Conservation (phyloP, 257 asterid species). For the Paraleonurus japonicus region DNA sequence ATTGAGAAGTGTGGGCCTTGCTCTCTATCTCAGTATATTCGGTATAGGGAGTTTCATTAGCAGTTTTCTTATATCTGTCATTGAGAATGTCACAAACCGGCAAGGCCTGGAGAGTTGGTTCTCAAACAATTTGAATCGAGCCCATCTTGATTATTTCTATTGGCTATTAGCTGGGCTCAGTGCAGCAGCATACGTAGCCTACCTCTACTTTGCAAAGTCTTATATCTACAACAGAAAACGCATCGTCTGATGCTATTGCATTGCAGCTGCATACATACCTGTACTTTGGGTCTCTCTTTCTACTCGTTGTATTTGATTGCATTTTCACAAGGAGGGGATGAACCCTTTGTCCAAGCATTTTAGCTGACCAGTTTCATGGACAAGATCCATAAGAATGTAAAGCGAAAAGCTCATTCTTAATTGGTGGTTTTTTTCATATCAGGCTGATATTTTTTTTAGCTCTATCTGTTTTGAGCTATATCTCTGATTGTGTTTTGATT, state of each 20-base stretch:
- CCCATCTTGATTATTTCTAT: conserved; percentile 68
- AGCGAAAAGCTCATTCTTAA: conserved; percentile 73
- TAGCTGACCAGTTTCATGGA: conserved; percentile 73
- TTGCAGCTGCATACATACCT: too few relatives aligned
- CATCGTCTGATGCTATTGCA: background rate
- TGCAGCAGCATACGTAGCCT: conserved; percentile 31
- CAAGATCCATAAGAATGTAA: conserved; percentile 49
- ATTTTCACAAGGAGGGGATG: conserved; percentile 72
- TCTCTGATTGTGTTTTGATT: conserved; percentile 48
- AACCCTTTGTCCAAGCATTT: conserved; percentile 71
- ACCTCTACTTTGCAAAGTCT: conserved; percentile 37
- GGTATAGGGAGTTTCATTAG: conserved; percentile 63
- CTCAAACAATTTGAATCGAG: conserved; percentile 56
- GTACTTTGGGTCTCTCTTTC: conserved; percentile 59
- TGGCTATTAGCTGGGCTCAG: conserved; percentile 56
- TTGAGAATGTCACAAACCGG: conserved; percentile 40
- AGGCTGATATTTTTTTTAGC: conserved; percentile 45
- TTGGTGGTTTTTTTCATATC: conserved; percentile 62
- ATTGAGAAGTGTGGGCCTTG: conserved; percentile 52
- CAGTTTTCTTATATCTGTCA: conserved; percentile 49
- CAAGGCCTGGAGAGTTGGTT: conserved; percentile 54
- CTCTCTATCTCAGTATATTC: conserved; percentile 51
- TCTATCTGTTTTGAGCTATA: conserved; percentile 46
- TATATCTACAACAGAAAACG: conserved; percentile 39
- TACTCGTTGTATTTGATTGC: conserved; percentile 54